Evolutionary conservation across 768 basidiomycete species (phyloP).

Genomic region (Boletus rubescentipes): DNA sequence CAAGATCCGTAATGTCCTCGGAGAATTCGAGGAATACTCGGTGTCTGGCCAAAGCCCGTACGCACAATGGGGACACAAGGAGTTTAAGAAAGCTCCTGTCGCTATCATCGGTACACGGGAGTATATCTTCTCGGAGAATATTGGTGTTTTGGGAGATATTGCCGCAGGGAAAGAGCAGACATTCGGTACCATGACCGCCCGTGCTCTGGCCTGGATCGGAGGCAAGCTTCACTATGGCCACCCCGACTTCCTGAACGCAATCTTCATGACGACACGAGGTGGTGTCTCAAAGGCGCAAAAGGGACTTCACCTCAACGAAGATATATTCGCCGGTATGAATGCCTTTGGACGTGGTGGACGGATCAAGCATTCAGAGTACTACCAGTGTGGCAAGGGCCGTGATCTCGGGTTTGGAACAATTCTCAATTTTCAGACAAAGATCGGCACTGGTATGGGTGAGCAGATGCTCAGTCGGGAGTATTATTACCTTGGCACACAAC

Average conservation of each 20-base stretch:
- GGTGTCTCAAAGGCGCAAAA: constrained; percentile 99
- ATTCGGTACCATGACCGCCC: constrained; percentile 97
- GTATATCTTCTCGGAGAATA: constrained; percentile 99
- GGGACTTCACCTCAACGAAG: constrained; percentile 96
- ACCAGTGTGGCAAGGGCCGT: constrained; percentile 98
- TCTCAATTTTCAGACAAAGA: constrained; percentile 99
- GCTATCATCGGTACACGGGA: constrained; percentile 98
- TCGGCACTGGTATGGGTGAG: constrained; percentile 99
- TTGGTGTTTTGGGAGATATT: constrained; percentile 97
- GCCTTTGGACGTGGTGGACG: constrained; percentile 97
- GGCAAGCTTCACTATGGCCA: constrained; percentile 99
- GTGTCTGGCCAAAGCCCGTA: constrained; percentile 93
- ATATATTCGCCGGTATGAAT: constrained; percentile 99
- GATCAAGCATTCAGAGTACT: constrained; percentile 99
- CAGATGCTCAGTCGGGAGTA: constrained; percentile 99
- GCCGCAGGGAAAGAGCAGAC: constrained; percentile 99
- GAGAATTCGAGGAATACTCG: constrained; percentile 95
- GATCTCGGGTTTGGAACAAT: constrained; percentile 99
- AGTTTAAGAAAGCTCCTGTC: constrained; percentile 86
- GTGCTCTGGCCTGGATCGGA: constrained; percentile 94
- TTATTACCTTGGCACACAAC: constrained; percentile 97
- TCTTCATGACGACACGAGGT: constrained; percentile 98
- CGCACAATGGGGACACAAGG: constrained; percentile 93
- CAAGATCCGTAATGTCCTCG: constrained; percentile 96
- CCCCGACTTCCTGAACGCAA: constrained; percentile 97